Evolutionary conservation across 2,329 filamentous ascomycete genomes (phyloP).

Genomic region (Allantophomopsis cytisporea): DNA sequence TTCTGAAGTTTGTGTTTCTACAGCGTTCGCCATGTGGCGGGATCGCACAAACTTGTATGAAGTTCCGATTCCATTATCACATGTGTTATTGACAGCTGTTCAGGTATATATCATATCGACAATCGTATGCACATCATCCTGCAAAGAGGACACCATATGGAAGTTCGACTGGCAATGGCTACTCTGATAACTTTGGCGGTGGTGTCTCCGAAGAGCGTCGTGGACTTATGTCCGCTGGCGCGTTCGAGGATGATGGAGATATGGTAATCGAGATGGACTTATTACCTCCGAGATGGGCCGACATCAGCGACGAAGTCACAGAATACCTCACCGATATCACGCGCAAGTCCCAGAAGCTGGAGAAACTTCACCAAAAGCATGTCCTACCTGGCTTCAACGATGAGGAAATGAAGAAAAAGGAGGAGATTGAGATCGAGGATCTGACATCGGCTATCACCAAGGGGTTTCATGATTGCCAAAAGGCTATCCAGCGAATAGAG

Average conservation of each 20-base stretch:
- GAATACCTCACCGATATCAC: constrained; percentile 71
- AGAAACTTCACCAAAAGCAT: constrained; percentile 93
- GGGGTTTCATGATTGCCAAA: constrained; percentile 81
- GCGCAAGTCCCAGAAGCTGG: constrained; percentile 69
- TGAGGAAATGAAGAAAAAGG: constrained; percentile 72
- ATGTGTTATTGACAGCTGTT: constrained; percentile 14
- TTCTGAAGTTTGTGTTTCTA: neutral
- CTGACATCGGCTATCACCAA: constrained; percentile 84
- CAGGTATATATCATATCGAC: constrained; percentile 97
- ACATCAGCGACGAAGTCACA: constrained; percentile 85
- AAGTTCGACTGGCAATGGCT: constrained; percentile 32
- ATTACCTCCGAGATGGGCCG: constrained; percentile 87
- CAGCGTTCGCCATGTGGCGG: constrained; percentile 75
- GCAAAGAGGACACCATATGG: constrained; percentile 66
- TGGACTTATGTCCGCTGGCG: constrained; percentile 70
- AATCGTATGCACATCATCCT: constrained; percentile 94
- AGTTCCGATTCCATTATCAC: constrained; percentile 13
- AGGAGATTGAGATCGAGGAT: constrained; percentile 81
- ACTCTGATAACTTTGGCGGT: constrained; percentile 43
- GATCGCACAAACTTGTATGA: constrained; percentile 93
- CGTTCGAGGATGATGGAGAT: constrained; percentile 78
- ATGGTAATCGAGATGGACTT: constrained; percentile 97
- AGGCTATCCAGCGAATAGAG: constrained; percentile 77
- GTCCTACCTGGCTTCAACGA: constrained; percentile 94
- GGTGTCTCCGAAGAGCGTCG: constrained; percentile 54